Conservation (phyloP, 2,329 filamentous ascomycete species). For the Fusarium equiseti region DNA sequence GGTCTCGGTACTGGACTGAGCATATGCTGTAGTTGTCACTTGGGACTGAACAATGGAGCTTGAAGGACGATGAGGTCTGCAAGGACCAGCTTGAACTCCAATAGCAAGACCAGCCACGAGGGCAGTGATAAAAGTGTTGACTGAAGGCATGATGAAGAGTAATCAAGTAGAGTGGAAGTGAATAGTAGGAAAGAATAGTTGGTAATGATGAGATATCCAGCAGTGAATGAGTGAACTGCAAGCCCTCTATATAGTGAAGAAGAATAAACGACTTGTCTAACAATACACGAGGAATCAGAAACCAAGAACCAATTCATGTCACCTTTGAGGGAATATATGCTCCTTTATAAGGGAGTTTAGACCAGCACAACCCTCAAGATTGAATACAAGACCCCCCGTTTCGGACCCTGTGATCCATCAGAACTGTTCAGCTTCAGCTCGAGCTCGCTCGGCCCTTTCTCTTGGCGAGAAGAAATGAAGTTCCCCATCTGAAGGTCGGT, state of each 20-base stretch:
- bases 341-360: conserved; percentile 38
- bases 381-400: conserved; percentile 28
- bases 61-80: conserved; percentile 22
- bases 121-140: conserved; percentile 27
- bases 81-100: conserved; percentile 32
- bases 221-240: conserved; percentile 34
- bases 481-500: conserved; percentile 14
- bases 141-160: conserved; percentile 25
- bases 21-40: not conserved
- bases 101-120: conserved; percentile 32
- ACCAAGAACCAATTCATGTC: conserved; percentile 5
- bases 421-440: conserved; percentile 7
- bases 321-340: conserved; percentile 16
- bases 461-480: conserved; percentile 29
- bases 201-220: conserved; percentile 6
- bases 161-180: not conserved
- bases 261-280: conserved; percentile 11
- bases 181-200: conserved; percentile 2
- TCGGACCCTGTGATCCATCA: not conserved
- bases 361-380: conserved; percentile 32
- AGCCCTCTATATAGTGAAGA: conserved; percentile 33
- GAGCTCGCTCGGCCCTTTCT: conserved; percentile 14
- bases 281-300: conserved; percentile 3
- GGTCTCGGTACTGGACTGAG: not conserved
- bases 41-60: conserved; percentile 12